These are phyloP conservation scores for Chamaenerion angustifolium DNA, from an alignment of 345 rosid genomes.

Conservation along the genomic window DNA sequence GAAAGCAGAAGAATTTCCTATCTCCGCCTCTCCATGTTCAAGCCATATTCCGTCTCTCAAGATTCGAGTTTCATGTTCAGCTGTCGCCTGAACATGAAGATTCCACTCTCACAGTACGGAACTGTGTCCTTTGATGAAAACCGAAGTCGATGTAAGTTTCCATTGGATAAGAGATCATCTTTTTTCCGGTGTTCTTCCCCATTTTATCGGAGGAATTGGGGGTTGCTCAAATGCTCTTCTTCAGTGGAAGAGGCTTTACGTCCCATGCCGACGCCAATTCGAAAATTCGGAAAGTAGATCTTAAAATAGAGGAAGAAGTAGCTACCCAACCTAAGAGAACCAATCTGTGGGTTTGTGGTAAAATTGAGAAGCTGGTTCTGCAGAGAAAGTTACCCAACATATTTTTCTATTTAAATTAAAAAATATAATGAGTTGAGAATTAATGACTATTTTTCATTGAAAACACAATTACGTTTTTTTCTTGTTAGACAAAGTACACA, in stretches of 20 bases:
- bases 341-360: slow-evolving; percentile 41
- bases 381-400: slow-evolving; percentile 29
- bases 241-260: slow-evolving; percentile 33
- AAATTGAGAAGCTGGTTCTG: slow-evolving; percentile 62
- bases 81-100: slow-evolving; percentile 1
- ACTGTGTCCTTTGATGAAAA: slow-evolving; percentile 24
- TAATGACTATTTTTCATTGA: no score
- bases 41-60: slow-evolving; percentile 5
- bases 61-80: neutral
- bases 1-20: slow-evolving; percentile 4
- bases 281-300: slow-evolving; percentile 17
- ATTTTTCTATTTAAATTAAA: no score
- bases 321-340: slow-evolving; percentile 27
- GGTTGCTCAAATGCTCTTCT: slow-evolving; percentile 27
- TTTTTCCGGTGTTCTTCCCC: slow-evolving; percentile 30
- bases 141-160: neutral
- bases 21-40: neutral
- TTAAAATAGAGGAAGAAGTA: slow-evolving; percentile 11
- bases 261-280: slow-evolving; percentile 49
- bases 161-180: slow-evolving; percentile 11
- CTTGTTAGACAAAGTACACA: no score
- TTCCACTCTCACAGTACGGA: slow-evolving; percentile 2
- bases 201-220: slow-evolving; percentile 26
- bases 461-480: no score
- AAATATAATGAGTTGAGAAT: no score